phyloP scores from a whole-genome alignment of 2,329 filamentous ascomycete species.

The Gliomastix tumulicola region DNA sequence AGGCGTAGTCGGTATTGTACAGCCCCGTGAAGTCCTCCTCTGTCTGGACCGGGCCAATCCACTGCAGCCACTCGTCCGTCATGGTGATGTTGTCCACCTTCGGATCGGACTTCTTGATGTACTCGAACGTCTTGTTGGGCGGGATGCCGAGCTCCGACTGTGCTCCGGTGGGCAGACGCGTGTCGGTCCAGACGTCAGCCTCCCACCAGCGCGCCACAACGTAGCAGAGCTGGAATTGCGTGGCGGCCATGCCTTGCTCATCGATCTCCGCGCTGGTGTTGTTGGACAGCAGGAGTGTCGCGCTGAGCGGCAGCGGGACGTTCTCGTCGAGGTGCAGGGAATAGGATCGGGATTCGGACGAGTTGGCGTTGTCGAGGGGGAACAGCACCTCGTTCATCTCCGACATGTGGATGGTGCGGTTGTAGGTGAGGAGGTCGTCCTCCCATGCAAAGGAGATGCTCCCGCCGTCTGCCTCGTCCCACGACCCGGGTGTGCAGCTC shows the following conservation, averaged over 20 bases:
- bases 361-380: not conserved
- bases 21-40: too few relatives aligned
- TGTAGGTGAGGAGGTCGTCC: not conserved
- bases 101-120: too few relatives aligned
- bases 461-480: not conserved
- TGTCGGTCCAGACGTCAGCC: not conserved
- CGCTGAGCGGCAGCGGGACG: not conserved
- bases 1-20: too few relatives aligned
- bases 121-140: too few relatives aligned
- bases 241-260: too few relatives aligned
- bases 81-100: too few relatives aligned
- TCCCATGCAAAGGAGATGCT: not conserved
- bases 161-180: not conserved
- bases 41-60: too few relatives aligned
- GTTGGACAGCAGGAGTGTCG: not conserved
- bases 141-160: not conserved
- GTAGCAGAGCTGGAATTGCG: not conserved
- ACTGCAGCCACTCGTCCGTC: too few relatives aligned
- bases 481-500: too few relatives aligned
- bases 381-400: not conserved
- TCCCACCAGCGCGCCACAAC: not conserved
- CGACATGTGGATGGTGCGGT: not conserved
- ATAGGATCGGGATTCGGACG: too few relatives aligned
- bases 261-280: too few relatives aligned
- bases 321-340: not conserved